These are phyloP conservation scores for Polychaeton citri DNA, from an alignment of 2,329 filamentous ascomycete species.

Conservation along the genomic window DNA sequence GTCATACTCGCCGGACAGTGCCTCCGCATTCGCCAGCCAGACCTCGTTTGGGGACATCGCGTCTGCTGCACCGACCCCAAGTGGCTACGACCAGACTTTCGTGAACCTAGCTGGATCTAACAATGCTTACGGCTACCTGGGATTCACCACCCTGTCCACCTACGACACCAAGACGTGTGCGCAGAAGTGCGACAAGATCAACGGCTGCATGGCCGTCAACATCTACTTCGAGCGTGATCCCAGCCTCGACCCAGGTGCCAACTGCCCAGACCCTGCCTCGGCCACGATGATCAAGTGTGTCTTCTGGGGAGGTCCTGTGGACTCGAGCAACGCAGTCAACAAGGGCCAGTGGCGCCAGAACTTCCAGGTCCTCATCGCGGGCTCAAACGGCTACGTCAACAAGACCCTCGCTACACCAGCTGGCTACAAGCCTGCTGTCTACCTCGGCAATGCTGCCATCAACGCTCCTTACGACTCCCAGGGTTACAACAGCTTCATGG, in stretches of 20 bases:
- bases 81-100: conserved; percentile 15
- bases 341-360: conserved; percentile 9
- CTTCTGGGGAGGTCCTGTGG: conserved; percentile 7
- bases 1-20: conserved; percentile 9
- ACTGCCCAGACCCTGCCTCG: conserved; percentile 5
- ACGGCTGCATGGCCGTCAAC: conserved; percentile 11
- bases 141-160: conserved; percentile 8
- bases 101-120: conserved; percentile 15
- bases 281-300: conserved; percentile 9
- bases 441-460: conserved; percentile 12
- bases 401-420: conserved; percentile 4
- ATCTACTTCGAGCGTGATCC: conserved; percentile 11
- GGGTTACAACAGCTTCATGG: conserved; percentile 15
- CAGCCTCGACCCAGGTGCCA: conserved; percentile 8
- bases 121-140: conserved; percentile 13
- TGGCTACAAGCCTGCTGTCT: conserved; percentile 6
- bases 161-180: conserved; percentile 19
- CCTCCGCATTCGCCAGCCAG: conserved; percentile 11
- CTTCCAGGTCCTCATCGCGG: conserved; percentile 20
- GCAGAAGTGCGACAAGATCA: conserved; percentile 8
- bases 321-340: conserved; percentile 6
- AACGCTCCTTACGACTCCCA: conserved; percentile 13
- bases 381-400: conserved; percentile 21
- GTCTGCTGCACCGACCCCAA: conserved; percentile 12
- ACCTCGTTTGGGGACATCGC: conserved; percentile 10